These are phyloP conservation scores for Atkinsonella hypoxylon DNA, from an alignment of 2,329 filamentous ascomycete species.

Conservation along the genomic window DNA sequence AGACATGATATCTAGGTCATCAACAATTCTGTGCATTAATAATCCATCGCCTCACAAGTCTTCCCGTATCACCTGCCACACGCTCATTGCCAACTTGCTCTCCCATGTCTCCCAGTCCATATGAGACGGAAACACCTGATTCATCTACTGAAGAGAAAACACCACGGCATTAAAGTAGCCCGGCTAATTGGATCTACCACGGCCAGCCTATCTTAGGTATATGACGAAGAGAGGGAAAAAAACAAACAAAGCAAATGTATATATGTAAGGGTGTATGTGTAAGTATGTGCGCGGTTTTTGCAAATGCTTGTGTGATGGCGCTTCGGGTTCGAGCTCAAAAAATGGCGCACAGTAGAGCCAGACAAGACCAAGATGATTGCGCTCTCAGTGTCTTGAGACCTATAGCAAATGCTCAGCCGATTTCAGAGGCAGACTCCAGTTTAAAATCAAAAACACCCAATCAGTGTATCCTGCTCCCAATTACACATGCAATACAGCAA, in stretches of 20 bases:
- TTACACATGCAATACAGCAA: not conserved
- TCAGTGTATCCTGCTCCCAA: not conserved
- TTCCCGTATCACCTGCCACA: not conserved
- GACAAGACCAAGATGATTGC: not conserved
- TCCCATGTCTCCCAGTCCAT: not conserved
- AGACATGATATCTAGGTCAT: not conserved
- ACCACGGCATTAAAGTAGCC: not conserved
- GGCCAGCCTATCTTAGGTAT: not conserved
- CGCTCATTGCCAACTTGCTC: not conserved
- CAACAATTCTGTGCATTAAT: not conserved
- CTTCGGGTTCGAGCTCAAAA: not conserved
- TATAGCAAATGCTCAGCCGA: slow-evolving; percentile 5
- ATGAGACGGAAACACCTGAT: too few relatives aligned
- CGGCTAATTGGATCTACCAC: not conserved
- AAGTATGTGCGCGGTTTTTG: not conserved
- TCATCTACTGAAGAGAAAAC: not conserved
- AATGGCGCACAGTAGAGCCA: slow-evolving; percentile 1
- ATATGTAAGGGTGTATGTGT: not conserved
- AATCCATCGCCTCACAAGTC: not conserved
- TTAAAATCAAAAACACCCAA: slow-evolving; percentile 8
- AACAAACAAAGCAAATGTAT: not conserved
- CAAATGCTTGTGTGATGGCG: not conserved
- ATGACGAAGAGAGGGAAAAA: not conserved
- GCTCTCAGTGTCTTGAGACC: not conserved
- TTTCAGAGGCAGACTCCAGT: slow-evolving; percentile 9